Conservation (phyloP, 2,329 filamentous ascomycete species). For the Pleoardoris graminearum region DNA sequence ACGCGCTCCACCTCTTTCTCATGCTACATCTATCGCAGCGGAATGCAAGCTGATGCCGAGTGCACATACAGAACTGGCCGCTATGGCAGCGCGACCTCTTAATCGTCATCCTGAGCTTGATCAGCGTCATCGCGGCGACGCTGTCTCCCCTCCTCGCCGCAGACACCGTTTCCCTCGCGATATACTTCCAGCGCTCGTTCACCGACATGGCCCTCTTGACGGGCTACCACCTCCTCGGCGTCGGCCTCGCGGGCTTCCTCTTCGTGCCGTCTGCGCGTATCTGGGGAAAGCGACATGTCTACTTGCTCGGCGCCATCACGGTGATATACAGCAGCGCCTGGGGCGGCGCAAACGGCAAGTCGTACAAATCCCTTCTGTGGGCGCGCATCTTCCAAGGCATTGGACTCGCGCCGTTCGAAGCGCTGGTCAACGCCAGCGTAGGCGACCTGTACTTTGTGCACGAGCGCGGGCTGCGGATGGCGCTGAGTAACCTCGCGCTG, state of each 20-base stretch:
- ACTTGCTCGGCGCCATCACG: slow-evolving; percentile 74
- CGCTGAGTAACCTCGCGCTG: slow-evolving; percentile 70
- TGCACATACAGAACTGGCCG: slow-evolving; percentile 70
- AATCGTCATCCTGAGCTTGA: slow-evolving; percentile 74
- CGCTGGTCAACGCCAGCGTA: slow-evolving; percentile 83
- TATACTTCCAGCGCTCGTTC: slow-evolving; percentile 67
- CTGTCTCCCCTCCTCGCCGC: slow-evolving; percentile 86
- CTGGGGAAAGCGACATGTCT: slow-evolving; percentile 91
- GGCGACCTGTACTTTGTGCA: slow-evolving; percentile 92
- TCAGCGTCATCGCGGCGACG: slow-evolving; percentile 80
- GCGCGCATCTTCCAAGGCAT: slow-evolving; percentile 85
- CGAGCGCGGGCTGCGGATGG: slow-evolving; percentile 84
- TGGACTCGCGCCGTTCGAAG: slow-evolving; percentile 85
- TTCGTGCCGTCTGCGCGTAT: slow-evolving; percentile 86
- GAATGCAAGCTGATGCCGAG: not conserved
- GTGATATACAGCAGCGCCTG: slow-evolving; percentile 75
- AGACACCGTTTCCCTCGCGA: slow-evolving; percentile 77
- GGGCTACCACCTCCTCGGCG: slow-evolving; percentile 83
- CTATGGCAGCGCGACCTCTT: slow-evolving; percentile 83
- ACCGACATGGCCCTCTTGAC: slow-evolving; percentile 81
- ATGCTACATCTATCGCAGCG: not conserved
- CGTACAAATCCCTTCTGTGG: slow-evolving; percentile 73
- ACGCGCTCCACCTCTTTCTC: slow-evolving; percentile 28
- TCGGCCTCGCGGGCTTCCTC: slow-evolving; percentile 78
- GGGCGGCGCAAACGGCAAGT: slow-evolving; percentile 70